Evolutionary conservation across 768 basidiomycete species (phyloP), one percentile per base, ranked within the genome.

Genomic region (Calocera cornea): DNA sequence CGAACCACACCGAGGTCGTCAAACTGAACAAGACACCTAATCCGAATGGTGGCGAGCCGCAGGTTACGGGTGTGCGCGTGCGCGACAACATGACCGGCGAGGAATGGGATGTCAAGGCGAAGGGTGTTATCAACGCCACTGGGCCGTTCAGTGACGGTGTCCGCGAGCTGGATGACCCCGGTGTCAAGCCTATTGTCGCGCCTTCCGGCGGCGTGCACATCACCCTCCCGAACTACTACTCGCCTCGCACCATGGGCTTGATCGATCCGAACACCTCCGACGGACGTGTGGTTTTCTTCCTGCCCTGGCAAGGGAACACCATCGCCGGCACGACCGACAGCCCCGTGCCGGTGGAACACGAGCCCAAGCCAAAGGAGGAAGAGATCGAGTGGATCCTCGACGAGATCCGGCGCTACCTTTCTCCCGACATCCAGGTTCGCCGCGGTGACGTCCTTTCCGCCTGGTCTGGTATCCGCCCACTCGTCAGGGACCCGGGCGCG

Each of bases 291-390:
- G 95, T 99, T 74, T 99, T 97, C 83, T 97, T 99, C 84, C 84
- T 99, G 11, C 95, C 95, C 0, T 99, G 97, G 95, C 88, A 97
- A 78, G 95, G 95, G 10, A 92, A 89, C 79, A 94, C 94, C 41
- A 94, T 99, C 70, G 95, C 95, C 1, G 95, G 95, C 29, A 97
- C 97, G 1, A 99, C 95, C 8, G 95, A 99, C 76, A 83, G 89
- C 0, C 88, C 89, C 0, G 86, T 89, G 1, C 74, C 78, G 1
- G 89, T 95, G 65, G 80, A 81, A 34, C 81, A 82, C 40, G 86
- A 94, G 71, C 95, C 95, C 2, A 81, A 83, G 2, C 91, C 95
- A 0, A 80, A 83, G 24, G 95, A 98, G 77, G 92, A 97, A 70
- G 95, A 99, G 72, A 94, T 99, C 69, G 86, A 89, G 38, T 99